Conservation (phyloP, 176 grass and related monocot genomes). For the Olyra latifolia region DNA sequence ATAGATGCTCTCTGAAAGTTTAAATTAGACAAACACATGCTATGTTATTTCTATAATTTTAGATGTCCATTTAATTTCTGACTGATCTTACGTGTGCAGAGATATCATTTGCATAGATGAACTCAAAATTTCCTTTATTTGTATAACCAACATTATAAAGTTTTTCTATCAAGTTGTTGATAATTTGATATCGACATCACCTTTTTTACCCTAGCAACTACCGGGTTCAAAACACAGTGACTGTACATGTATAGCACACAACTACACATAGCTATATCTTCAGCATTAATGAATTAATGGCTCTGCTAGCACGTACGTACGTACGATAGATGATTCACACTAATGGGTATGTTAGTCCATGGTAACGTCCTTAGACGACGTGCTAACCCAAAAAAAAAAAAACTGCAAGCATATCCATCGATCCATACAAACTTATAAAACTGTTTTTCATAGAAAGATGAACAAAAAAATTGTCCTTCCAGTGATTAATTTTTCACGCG, state of each 20-base stretch:
- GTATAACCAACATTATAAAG: not conserved
- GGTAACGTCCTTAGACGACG: too few relatives aligned
- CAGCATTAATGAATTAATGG: not conserved
- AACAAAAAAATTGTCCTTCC: not conserved
- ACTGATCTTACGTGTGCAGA: not conserved
- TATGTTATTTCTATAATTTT: not conserved
- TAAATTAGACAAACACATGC: too few relatives aligned
- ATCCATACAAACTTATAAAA: too few relatives aligned
- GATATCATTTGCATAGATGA: not conserved
- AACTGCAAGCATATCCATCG: too few relatives aligned
- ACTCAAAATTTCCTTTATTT: not conserved
- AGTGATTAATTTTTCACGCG: not conserved
- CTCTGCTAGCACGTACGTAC: too few relatives aligned
- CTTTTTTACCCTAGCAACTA: not conserved
- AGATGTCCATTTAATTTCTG: not conserved
- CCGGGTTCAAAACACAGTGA: not conserved
- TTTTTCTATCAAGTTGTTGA: not conserved
- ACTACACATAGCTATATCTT: not conserved
- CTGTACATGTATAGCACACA: not conserved
- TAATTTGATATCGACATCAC: not conserved
- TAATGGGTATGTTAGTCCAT: too few relatives aligned
- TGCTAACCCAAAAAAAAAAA: too few relatives aligned
- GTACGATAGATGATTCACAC: too few relatives aligned
- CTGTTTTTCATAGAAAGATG: too few relatives aligned
- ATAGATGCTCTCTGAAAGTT: too few relatives aligned